Conservation (phyloP, 1,284 basidiomycete species). For the Neotropicomus parvogracilis region DNA sequence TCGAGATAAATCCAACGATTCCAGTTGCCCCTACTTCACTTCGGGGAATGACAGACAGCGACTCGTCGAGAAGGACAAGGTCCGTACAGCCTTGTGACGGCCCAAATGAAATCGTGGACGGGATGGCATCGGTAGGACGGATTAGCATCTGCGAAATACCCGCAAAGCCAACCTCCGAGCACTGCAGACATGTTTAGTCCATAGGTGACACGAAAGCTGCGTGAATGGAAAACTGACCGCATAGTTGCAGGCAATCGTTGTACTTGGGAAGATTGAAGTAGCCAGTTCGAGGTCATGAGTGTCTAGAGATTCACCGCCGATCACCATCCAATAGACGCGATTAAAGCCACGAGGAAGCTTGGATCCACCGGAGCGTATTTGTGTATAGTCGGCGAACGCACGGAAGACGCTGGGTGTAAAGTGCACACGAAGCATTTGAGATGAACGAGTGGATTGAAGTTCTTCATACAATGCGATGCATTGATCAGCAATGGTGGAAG, state of each 20-base stretch:
- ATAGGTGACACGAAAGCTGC: background rate
- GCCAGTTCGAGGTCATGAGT: conserved; percentile 27
- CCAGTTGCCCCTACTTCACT: conserved; percentile 21
- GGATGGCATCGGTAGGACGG: conserved; percentile 26
- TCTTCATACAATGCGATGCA: conserved; percentile 26
- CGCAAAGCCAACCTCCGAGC: conserved; percentile 32
- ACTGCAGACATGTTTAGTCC: conserved; percentile 15
- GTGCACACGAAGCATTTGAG: conserved; percentile 28
- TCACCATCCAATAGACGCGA: conserved; percentile 32
- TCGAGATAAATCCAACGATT: conserved; percentile 26
- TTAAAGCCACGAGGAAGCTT: conserved; percentile 25
- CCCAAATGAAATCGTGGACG: conserved; percentile 24
- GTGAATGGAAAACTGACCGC: conserved; percentile 18
- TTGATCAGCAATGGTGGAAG: conserved; percentile 26
- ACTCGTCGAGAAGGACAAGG: conserved; percentile 27
- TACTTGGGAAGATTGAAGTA: conserved; percentile 21
- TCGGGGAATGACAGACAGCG: conserved; percentile 19
- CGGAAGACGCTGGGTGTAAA: conserved; percentile 31
- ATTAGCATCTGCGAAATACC: conserved; percentile 32
- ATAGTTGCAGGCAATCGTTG: conserved; percentile 32
- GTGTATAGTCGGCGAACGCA: conserved; percentile 27
- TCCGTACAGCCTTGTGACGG: conserved; percentile 29
- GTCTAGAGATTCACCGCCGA: conserved; percentile 27
- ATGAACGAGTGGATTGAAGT: conserved; percentile 22
- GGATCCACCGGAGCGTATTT: conserved; percentile 18